These are phyloP conservation scores for Gardenia jasminoides DNA, from an alignment of 257 asterid species.

Conservation along the genomic window DNA sequence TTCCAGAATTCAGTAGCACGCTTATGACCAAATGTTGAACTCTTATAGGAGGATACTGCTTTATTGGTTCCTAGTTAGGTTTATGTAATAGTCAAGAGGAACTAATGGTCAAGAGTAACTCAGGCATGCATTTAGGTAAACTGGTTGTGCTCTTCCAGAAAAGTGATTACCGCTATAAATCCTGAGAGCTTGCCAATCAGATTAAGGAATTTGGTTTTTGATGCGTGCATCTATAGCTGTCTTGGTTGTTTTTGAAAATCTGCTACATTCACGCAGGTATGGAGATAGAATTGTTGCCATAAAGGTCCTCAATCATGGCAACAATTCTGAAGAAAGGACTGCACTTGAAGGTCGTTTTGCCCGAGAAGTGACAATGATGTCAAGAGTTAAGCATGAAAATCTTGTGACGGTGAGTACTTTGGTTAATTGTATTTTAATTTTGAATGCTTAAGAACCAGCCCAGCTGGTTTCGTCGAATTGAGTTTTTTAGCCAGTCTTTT, in stretches of 20 bases:
- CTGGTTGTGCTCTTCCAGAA: background rate
- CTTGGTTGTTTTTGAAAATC: conserved; percentile 4
- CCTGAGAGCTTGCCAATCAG: background rate
- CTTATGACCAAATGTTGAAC: background rate
- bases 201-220: background rate
- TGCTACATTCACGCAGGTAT: conserved; percentile 46
- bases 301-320: conserved; percentile 77
- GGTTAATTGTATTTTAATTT: background rate
- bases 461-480: background rate
- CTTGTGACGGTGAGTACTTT: conserved; percentile 72
- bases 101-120: background rate
- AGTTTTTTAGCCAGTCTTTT: background rate
- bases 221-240: background rate
- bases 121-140: background rate
- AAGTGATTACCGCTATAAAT: background rate
- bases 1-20: background rate
- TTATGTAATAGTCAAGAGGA: background rate
- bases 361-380: conserved; percentile 94
- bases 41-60: background rate
- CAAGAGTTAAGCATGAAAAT: conserved; percentile 84
- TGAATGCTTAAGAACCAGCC: background rate
- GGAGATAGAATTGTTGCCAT: conserved; percentile 87
- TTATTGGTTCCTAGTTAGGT: background rate
- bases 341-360: conserved; percentile 79
- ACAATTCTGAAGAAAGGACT: conserved; percentile 64